A percentile compares a stretch with the other conserved stretches of the same genome.
Evolutionary conservation across 305 asterid species (phyloP).

Genomic region (Fraxinus xanthoxyloides): DNA sequence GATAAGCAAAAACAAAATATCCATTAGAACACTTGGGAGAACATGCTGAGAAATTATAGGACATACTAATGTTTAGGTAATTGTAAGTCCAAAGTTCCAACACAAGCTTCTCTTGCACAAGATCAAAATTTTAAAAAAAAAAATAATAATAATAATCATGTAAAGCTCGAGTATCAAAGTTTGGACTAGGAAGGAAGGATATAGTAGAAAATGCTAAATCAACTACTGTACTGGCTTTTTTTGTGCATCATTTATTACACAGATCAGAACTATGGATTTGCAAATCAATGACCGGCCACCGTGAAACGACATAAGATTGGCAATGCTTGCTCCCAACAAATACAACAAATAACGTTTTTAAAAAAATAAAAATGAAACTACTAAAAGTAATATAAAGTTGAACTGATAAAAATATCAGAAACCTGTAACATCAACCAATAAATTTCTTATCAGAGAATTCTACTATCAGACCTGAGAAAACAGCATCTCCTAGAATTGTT

Average conservation of each 20-base stretch:
- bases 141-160: not conserved
- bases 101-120: not conserved
- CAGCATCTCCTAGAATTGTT: slow-evolving; percentile 69
- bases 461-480: slow-evolving; percentile 66
- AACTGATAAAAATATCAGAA: slow-evolving; percentile 14
- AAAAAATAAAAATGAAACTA: slow-evolving; percentile 1
- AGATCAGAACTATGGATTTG: not conserved
- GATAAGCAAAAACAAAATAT: not conserved
- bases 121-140: not conserved
- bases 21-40: not conserved
- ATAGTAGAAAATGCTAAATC: not conserved
- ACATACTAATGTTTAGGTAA: not conserved
- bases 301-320: slow-evolving; percentile 4
- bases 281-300: not conserved
- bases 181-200: not conserved
- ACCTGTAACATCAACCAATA: not conserved
- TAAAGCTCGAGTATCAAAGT: not conserved
- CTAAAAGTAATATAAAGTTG: slow-evolving; percentile 9
- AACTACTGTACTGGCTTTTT: not conserved
- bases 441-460: not conserved
- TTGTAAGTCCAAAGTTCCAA: slow-evolving; percentile 10
- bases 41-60: not conserved
- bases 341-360: not conserved
- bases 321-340: slow-evolving; percentile 14
- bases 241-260: not conserved